Base-by-base conservation (phyloP, 495 filamentous ascomycete species). In the Extremus antarcticus region DNA sequence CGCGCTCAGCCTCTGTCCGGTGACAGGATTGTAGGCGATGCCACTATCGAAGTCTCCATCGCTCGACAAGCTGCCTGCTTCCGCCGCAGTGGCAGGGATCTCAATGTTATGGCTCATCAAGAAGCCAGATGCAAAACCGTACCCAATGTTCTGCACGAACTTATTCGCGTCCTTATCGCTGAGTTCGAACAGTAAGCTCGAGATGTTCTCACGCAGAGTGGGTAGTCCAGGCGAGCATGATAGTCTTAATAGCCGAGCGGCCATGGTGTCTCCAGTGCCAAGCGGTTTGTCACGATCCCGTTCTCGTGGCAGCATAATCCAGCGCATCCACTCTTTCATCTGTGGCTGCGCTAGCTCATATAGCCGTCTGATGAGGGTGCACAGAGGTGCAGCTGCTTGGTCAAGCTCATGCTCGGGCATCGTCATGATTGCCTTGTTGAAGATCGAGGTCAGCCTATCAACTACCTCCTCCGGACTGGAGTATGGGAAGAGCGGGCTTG, bases 61-160 rank as follows among this genome's bases (percentile, higher is more conserved):
- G 39, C 62, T 69, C 21, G 59, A 63, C 16, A 66, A 71, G 35
- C 76, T 75, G 63, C 73, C 78, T 2, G 77, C 77, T 53, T 84
- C 79, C n/a, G 79, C 65, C 0, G 82, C 75, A 38, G 70, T 81
- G 47, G 84, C 74, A 0, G 91, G 87, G 17, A 95, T 73, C 2
- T 84, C 74, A 17, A 96, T 78, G 20, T 88, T 84, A 47, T 87
- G 85, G 41, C 84, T 83, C 68, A 89, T 83, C 25, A 98, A 71
- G 63, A 90, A 91, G 1, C 92, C 92, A 0, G 90, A 85, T 1
- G 92, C 92, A 63, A 85, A 95, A 0, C 92, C 92, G 62, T 95
- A 96, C 1, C 92, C 69, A 20, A 71, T 63, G 56, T 71, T 71
- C 10, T 65, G 55, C 15, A 71, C 69, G 50, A 70, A 70, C 55